Evolutionary conservation across 352 stramenopile genomes (phyloP).

Genomic region (Thraustotheca clavata): DNA sequence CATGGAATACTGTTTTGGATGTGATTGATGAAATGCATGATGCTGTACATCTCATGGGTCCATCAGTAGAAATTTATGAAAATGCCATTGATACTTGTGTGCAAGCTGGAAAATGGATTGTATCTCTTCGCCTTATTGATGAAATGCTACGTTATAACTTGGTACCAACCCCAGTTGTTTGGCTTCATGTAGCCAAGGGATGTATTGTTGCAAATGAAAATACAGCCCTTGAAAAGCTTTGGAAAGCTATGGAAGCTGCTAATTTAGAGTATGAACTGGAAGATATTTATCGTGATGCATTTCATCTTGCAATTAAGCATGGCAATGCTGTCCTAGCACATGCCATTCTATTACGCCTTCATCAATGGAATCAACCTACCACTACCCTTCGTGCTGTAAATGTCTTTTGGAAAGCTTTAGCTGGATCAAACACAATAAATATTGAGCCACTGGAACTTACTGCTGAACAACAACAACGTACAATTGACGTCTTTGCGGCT

Average conservation of each 20-base stretch:
- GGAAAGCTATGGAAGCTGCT: background rate
- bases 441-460: background rate
- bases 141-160: background rate
- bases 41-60: slow-evolving; percentile 19
- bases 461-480: background rate
- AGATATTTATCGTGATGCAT: background rate
- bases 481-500: background rate
- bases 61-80: slow-evolving; percentile 17
- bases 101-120: background rate
- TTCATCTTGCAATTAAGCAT: background rate
- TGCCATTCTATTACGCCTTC: background rate
- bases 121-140: background rate
- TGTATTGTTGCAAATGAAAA: background rate
- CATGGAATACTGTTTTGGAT: slow-evolving; percentile 17
- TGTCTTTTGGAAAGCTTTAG: background rate
- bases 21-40: slow-evolving; percentile 18
- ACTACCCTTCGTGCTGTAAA: background rate
- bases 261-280: background rate
- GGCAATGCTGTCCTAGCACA: background rate
- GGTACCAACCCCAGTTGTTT: background rate
- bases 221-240: background rate
- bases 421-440: background rate
- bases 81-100: background rate
- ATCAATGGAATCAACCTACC: background rate
- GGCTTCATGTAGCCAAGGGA: background rate